Evolutionary conservation across 306 rosid species (phyloP).

Genomic region (Rosa persica): DNA sequence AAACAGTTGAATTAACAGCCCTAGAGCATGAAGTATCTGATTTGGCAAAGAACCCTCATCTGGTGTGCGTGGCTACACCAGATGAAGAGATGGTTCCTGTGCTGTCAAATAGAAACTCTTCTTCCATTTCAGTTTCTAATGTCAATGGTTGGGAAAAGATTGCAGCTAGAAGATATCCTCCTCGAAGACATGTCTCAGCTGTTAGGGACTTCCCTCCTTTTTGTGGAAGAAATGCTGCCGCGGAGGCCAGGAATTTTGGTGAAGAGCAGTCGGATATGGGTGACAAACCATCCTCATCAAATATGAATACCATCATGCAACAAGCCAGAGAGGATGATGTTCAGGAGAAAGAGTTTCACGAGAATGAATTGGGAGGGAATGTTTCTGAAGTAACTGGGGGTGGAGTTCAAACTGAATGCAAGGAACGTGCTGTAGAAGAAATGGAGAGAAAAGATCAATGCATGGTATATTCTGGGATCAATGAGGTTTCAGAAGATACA

Average conservation of each 20-base stretch:
- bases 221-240: constrained; percentile 62
- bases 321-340: constrained; percentile 36
- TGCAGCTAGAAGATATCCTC: constrained; percentile 47
- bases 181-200: constrained; percentile 69
- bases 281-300: constrained; percentile 28
- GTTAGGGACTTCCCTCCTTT: constrained; percentile 63
- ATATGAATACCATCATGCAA: constrained; percentile 25
- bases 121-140: constrained; percentile 29
- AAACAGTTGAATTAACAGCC: constrained; percentile 18
- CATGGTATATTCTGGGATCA: constrained; percentile 26
- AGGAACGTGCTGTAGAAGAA: constrained; percentile 23
- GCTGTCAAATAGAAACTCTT: constrained; percentile 14
- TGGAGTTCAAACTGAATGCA: constrained; percentile 19
- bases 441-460: constrained; percentile 21
- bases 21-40: constrained; percentile 30
- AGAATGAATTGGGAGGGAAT: constrained; percentile 23
- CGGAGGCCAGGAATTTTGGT: constrained; percentile 23
- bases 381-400: constrained; percentile 22
- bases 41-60: constrained; percentile 30
- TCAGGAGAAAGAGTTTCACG: constrained; percentile 27
- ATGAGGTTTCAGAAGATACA: constrained; percentile 18
- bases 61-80: constrained; percentile 23
- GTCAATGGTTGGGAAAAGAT: constrained; percentile 33
- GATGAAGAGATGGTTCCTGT: constrained; percentile 29
- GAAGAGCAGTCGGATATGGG: constrained; percentile 28